phyloP scores from a whole-genome alignment of 179 eudicot species.

The Beta corolliflora region DNA sequence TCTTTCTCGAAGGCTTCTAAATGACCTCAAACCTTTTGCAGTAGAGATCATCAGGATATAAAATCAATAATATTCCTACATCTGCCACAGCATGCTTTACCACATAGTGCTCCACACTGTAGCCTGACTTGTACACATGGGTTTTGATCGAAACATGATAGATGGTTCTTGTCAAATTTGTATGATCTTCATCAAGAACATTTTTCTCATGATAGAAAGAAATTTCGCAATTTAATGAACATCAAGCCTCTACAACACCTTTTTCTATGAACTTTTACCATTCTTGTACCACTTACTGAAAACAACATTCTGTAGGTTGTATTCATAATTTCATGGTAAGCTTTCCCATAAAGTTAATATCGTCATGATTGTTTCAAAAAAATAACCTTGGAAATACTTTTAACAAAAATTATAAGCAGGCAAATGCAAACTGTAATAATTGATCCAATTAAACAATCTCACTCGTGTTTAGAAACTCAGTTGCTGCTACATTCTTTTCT shows the following conservation, averaged over 20 bases:
- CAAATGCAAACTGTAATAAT: no score
- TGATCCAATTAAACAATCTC: background rate
- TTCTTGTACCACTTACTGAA: background rate
- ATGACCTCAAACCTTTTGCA: background rate
- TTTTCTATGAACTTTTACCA: background rate
- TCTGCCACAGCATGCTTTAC: background rate
- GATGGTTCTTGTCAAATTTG: no score
- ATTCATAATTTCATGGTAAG: background rate
- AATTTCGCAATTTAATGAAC: background rate
- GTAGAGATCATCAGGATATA: background rate
- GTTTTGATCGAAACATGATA: background rate
- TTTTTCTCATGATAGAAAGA: background rate
- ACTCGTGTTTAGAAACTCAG: background rate
- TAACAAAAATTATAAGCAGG: background rate
- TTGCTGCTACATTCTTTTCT: background rate
- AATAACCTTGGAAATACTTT: background rate
- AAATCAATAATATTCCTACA: background rate
- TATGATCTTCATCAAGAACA: background rate
- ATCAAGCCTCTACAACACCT: background rate
- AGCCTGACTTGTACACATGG: background rate
- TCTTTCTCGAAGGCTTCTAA: background rate
- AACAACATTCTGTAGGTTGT: background rate
- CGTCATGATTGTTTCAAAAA: background rate
- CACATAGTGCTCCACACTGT: background rate
- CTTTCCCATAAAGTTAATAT: no score